Conservation (phyloP, 164 flowering plant species). For the Vitis rupestris region DNA sequence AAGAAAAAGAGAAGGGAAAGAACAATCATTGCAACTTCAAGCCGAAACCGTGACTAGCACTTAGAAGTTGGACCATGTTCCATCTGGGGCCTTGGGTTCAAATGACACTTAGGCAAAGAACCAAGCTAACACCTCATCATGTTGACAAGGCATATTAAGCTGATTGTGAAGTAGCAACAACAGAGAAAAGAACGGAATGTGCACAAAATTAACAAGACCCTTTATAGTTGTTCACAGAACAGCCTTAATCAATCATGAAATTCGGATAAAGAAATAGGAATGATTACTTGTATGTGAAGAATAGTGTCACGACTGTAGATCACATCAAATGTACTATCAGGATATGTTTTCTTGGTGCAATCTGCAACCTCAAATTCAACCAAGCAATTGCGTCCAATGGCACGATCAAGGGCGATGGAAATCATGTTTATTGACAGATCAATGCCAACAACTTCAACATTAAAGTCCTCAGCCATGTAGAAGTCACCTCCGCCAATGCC, state of each 20-base stretch:
- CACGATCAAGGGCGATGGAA: constrained; percentile 92
- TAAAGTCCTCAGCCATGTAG: constrained; percentile 90
- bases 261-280: background rate
- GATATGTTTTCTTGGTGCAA: constrained; percentile 81
- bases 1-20: too few species aligned
- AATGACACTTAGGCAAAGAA: too few species aligned
- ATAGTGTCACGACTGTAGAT: constrained; percentile 98
- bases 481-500: constrained; percentile 99
- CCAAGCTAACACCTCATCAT: too few species aligned
- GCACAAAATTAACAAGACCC: too few species aligned
- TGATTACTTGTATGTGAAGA: constrained; percentile 81
- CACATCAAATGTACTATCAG: constrained; percentile 79
- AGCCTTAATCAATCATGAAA: too few species aligned
- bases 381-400: constrained; percentile 85
- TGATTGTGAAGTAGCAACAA: too few species aligned
- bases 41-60: too few species aligned
- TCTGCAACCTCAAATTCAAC: constrained; percentile 98
- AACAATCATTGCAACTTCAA: too few species aligned
- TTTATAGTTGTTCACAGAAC: background rate
- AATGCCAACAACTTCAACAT: constrained; percentile 88
- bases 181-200: too few species aligned
- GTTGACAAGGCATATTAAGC: too few species aligned
- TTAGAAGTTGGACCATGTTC: too few species aligned
- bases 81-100: too few species aligned
- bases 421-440: constrained; percentile 96